These are phyloP conservation scores for Aspergillus hortae DNA, from an alignment of 2,329 filamentous ascomycete species.

Conservation along the genomic window DNA sequence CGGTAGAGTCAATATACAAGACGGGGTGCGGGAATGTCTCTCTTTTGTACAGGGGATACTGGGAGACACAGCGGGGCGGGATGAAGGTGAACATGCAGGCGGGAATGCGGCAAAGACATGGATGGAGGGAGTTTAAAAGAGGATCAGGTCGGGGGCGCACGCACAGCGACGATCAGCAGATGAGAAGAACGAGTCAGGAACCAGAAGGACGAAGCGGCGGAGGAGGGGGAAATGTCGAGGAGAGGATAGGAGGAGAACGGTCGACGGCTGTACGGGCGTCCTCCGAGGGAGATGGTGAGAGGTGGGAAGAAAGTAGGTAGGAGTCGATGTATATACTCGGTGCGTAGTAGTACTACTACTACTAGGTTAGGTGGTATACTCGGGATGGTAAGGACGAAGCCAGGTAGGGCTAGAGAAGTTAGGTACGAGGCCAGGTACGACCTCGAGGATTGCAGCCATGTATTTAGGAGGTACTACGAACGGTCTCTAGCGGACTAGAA, in stretches of 20 bases:
- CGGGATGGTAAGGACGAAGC: too few species aligned
- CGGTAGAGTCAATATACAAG: constrained; percentile 14
- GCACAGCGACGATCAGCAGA: constrained; percentile 19
- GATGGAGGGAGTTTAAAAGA: constrained; percentile 22
- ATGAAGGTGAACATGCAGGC: constrained; percentile 7
- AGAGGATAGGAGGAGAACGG: constrained; percentile 4
- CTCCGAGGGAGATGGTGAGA: neutral
- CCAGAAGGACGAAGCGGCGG: constrained; percentile 6
- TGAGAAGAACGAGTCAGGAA: constrained; percentile 10
- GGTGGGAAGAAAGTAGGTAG: neutral
- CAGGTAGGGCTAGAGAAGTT: too few species aligned
- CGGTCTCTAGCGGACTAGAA: too few species aligned
- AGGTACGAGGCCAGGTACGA: neutral
- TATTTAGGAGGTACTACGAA: neutral
- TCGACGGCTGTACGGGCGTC: too few species aligned
- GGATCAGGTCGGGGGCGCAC: constrained; percentile 14
- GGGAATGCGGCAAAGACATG: constrained; percentile 26
- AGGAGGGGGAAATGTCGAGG: constrained; percentile 1
- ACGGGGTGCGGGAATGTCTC: constrained; percentile 7
- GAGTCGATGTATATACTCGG: too few species aligned
- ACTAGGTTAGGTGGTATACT: too few species aligned
- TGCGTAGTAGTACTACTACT: too few species aligned
- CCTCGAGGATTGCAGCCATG: neutral
- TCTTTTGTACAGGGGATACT: constrained; percentile 10
- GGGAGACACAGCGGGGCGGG: constrained; percentile 3